Percentiles rank a stretch among this genome's conserved stretches.
These are phyloP conservation scores for Flagelloscypha sp. DNA, from an alignment of 768 basidiomycete genomes.

Conservation along the genomic window DNA sequence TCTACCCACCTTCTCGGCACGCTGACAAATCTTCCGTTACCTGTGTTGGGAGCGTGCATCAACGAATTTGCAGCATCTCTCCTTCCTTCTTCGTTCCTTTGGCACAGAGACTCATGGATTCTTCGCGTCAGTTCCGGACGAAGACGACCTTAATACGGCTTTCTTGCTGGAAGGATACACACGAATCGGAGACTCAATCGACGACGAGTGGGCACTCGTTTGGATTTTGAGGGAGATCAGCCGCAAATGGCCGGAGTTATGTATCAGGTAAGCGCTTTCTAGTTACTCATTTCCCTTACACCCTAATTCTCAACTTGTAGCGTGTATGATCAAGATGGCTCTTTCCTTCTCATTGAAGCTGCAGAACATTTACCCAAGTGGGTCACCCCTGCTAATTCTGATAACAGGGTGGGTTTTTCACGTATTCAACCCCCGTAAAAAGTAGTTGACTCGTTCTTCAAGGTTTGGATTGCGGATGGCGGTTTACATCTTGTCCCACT, in stretches of 20 bases:
- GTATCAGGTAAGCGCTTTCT: slow-evolving; percentile 52
- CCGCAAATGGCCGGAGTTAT: slow-evolving; percentile 70
- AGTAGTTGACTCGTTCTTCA: background rate
- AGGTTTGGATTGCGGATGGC: slow-evolving; percentile 89
- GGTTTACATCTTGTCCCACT: slow-evolving; percentile 85
- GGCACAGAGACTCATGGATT: slow-evolving; percentile 82
- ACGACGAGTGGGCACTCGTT: slow-evolving; percentile 95
- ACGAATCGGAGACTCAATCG: slow-evolving; percentile 93
- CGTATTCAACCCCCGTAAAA: slow-evolving; percentile 9
- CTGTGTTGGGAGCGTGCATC: slow-evolving; percentile 63
- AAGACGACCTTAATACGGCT: slow-evolving; percentile 29
- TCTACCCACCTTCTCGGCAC: slow-evolving; percentile 51
- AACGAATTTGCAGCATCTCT: slow-evolving; percentile 42
- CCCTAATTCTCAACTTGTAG: slow-evolving; percentile 23
- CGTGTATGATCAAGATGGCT: slow-evolving; percentile 86
- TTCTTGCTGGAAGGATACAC: slow-evolving; percentile 74
- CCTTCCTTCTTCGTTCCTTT: slow-evolving; percentile 53
- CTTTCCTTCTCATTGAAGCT: slow-evolving; percentile 94
- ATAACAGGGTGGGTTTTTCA: slow-evolving; percentile 73
- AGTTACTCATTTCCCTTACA: slow-evolving; percentile 5
- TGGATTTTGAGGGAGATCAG: slow-evolving; percentile 81
- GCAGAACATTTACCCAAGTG: slow-evolving; percentile 83
- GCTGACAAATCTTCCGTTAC: slow-evolving; percentile 54
- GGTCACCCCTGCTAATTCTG: slow-evolving; percentile 86
- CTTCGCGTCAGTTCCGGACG: slow-evolving; percentile 52